These are phyloP conservation scores for Apocynum venetum DNA, from an alignment of 257 asterid genomes.

Conservation along the genomic window DNA sequence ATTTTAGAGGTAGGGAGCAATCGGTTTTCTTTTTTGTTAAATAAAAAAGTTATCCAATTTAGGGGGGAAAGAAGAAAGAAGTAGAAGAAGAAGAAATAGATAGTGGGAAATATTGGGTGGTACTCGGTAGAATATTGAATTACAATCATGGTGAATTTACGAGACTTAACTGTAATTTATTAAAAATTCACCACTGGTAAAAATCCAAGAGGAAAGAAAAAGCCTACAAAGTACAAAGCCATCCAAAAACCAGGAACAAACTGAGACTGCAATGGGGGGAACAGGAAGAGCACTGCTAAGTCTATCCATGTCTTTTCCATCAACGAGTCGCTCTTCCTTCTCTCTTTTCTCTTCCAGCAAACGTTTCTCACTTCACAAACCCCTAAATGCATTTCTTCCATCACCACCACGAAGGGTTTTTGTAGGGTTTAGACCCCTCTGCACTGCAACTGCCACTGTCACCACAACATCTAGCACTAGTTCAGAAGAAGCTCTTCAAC, in stretches of 20 bases:
- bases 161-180: not conserved
- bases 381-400: slow-evolving; percentile 33
- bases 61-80: too few species aligned
- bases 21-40: too few species aligned
- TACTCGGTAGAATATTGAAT: not conserved
- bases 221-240: not conserved
- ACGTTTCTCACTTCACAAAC: slow-evolving; percentile 38
- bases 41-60: too few species aligned
- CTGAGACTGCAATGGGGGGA: slow-evolving; percentile 30
- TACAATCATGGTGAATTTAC: not conserved
- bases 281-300: slow-evolving; percentile 28
- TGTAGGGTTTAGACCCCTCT: slow-evolving; percentile 61
- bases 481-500: slow-evolving; percentile 42
- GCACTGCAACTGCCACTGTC: slow-evolving; percentile 37
- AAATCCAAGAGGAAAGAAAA: not conserved
- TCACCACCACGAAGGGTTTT: slow-evolving; percentile 28
- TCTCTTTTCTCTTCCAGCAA: slow-evolving; percentile 49
- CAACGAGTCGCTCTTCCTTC: slow-evolving; percentile 30
- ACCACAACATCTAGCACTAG: slow-evolving; percentile 19
- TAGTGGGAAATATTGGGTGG: too few species aligned
- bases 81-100: too few species aligned
- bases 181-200: not conserved
- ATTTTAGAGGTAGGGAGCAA: too few species aligned
- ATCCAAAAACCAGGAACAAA: not conserved
- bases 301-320: slow-evolving; percentile 24